Percentiles rank a stretch among this genome's conserved stretches.
phyloP scores from a whole-genome alignment of 768 basidiomycete species.

The Termitomyces sp. region DNA sequence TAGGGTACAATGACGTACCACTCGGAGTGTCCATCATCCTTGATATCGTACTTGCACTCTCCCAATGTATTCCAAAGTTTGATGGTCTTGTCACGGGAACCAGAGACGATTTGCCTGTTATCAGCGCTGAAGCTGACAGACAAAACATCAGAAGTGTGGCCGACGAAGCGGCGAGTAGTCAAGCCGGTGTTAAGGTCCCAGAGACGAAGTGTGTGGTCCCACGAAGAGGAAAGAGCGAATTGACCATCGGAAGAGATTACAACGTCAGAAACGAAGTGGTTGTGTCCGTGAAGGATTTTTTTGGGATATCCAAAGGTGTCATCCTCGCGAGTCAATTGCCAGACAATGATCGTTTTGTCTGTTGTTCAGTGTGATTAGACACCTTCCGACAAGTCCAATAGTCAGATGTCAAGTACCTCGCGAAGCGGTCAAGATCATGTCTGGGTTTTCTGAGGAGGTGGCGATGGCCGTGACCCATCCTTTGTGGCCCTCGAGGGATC shows the following conservation, averaged over 20 bases:
- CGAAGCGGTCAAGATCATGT: constrained; percentile 98
- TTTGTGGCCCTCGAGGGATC: constrained; percentile 88
- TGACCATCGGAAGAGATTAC: constrained; percentile 99
- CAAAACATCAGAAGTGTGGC: constrained; percentile 96
- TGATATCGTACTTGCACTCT: constrained; percentile 99
- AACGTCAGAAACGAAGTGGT: constrained; percentile 98
- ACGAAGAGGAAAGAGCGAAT: constrained; percentile 97
- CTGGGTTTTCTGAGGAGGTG: constrained; percentile 96
- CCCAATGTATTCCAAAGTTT: constrained; percentile 99
- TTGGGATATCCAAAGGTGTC: constrained; percentile 94
- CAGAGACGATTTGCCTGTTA: constrained; percentile 99
- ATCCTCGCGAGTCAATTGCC: constrained; percentile 94
- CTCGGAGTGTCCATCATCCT: constrained; percentile 96
- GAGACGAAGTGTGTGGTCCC: constrained; percentile 99
- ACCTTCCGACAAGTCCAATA: not conserved
- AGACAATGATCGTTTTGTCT: constrained; percentile 99
- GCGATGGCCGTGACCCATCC: constrained; percentile 99
- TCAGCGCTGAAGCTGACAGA: constrained; percentile 99
- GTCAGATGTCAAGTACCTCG: constrained; percentile 57
- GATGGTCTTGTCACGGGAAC: constrained; percentile 94
- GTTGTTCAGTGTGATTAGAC: constrained; percentile 21
- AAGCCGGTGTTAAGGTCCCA: constrained; percentile 98
- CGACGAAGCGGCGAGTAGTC: constrained; percentile 96
- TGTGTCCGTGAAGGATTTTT: constrained; percentile 96
- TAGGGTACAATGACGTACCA: constrained; percentile 47